phyloP scores from a whole-genome alignment of 805 yeast species.

The Metschnikowia kofuensis region DNA sequence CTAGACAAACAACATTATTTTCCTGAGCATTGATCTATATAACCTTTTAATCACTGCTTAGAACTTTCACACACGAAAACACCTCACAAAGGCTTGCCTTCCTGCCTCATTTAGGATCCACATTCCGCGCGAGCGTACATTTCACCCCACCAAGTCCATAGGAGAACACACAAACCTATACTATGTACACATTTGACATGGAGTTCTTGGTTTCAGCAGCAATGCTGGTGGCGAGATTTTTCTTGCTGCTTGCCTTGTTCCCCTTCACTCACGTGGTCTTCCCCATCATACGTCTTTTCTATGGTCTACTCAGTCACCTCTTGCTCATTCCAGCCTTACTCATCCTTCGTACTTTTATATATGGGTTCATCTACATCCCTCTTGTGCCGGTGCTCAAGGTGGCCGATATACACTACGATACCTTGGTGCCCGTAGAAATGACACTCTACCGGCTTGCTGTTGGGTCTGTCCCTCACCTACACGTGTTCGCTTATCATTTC shows the following conservation, averaged over 20 bases:
- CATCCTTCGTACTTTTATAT: slow-evolving; percentile 16
- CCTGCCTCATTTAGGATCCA: background rate
- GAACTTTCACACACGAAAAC: no score
- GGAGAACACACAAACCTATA: background rate
- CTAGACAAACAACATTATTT: no score
- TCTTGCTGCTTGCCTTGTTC: slow-evolving; percentile 2
- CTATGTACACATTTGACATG: background rate
- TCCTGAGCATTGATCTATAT: no score
- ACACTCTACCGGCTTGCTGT: slow-evolving; percentile 11
- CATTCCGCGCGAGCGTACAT: background rate
- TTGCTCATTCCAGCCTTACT: slow-evolving; percentile 13
- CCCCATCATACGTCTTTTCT: slow-evolving; percentile 9
- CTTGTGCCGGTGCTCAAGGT: slow-evolving; percentile 14
- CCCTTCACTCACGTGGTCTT: slow-evolving; percentile 13
- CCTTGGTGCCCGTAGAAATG: slow-evolving; percentile 16
- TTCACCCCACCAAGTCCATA: background rate
- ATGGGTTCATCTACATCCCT: slow-evolving; percentile 17
- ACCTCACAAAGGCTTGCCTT: background rate
- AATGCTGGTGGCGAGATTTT: background rate
- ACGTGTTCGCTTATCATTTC: slow-evolving; percentile 10
- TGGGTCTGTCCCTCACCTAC: slow-evolving; percentile 14
- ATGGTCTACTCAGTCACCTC: slow-evolving; percentile 11
- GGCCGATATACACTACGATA: slow-evolving; percentile 11
- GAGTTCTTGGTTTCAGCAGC: background rate
- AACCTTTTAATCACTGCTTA: no score